Percentiles rank a stretch among this genome's conserved stretches.
phyloP scores from a whole-genome alignment of 352 stramenopile species.

The Pythium chondricola region DNA sequence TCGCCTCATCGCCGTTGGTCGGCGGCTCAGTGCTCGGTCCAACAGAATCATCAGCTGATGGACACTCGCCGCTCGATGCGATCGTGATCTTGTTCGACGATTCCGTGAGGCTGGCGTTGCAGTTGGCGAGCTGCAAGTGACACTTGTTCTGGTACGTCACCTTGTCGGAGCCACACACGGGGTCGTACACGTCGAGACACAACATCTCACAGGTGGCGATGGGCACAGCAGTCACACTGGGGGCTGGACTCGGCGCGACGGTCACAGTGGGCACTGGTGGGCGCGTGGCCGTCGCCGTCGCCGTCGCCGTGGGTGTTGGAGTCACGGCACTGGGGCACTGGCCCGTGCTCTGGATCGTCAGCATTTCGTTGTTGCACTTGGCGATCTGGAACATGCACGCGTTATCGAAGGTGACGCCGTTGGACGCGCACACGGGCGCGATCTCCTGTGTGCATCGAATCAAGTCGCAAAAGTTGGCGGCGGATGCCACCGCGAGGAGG shows the following conservation, averaged over 20 bases:
- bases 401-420: constrained; percentile 28
- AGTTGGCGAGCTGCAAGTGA: constrained; percentile 9
- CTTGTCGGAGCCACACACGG: constrained; percentile 17
- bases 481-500: too few relatives aligned
- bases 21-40: neutral
- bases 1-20: neutral
- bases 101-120: constrained; percentile 1
- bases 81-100: constrained; percentile 4
- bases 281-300: neutral
- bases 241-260: neutral
- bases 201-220: constrained; percentile 6
- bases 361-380: constrained; percentile 19
- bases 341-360: constrained; percentile 10
- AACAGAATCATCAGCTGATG: neutral
- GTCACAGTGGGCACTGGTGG: too few relatives aligned
- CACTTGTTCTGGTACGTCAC: constrained; percentile 23
- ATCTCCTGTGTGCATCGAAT: constrained; percentile 9
- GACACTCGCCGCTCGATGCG: constrained; percentile 4
- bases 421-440: constrained; percentile 26
- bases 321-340: neutral
- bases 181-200: constrained; percentile 7
- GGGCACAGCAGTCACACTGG: neutral
- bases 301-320: neutral
- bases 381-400: constrained; percentile 26
- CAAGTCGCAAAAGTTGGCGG: constrained; percentile 14